phyloP scores from a whole-genome alignment of 2,329 filamentous ascomycete genomes.

The Fusarium papillatum region DNA sequence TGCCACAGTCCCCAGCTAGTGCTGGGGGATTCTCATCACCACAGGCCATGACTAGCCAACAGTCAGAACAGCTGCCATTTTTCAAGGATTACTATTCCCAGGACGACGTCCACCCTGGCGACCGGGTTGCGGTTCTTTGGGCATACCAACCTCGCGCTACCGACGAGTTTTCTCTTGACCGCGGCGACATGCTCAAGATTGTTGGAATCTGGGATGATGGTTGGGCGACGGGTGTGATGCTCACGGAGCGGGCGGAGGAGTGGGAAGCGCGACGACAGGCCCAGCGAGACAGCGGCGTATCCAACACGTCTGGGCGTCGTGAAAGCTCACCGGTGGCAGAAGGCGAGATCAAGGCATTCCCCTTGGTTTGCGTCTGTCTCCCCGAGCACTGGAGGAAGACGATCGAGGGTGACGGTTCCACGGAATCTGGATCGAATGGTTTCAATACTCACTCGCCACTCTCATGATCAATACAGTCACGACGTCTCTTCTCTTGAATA shows the following conservation, averaged over 20 bases:
- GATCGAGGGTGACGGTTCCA: slow-evolving; percentile 88
- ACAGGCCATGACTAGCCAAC: slow-evolving; percentile 85
- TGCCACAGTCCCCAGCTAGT: slow-evolving; percentile 81
- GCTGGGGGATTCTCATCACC: slow-evolving; percentile 86
- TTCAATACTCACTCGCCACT: slow-evolving; percentile 40
- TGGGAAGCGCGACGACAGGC: slow-evolving; percentile 83
- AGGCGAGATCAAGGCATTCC: slow-evolving; percentile 97
- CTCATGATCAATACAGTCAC: slow-evolving; percentile 44
- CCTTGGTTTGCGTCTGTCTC: slow-evolving; percentile 94
- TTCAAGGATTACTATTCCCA: slow-evolving; percentile 99
- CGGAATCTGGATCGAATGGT: slow-evolving; percentile 70
- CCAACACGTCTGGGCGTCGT: slow-evolving; percentile 77
- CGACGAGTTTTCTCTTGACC: slow-evolving; percentile 93
- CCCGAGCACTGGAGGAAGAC: slow-evolving; percentile 98
- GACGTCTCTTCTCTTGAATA: slow-evolving; percentile 45
- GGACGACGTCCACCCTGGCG: slow-evolving; percentile 93
- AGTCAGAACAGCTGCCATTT: slow-evolving; percentile 94
- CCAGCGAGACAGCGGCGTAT: slow-evolving; percentile 95
- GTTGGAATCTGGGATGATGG: slow-evolving; percentile 99
- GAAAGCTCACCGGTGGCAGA: slow-evolving; percentile 71
- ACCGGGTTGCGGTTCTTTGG: slow-evolving; percentile 93
- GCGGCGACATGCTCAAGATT: slow-evolving; percentile 98
- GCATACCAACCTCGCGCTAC: slow-evolving; percentile 94
- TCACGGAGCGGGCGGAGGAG: slow-evolving; percentile 88
- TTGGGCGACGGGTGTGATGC: slow-evolving; percentile 93